These are phyloP conservation scores for Sporisorium graminicola DNA, from an alignment of 1,284 basidiomycete species.

Conservation along the genomic window DNA sequence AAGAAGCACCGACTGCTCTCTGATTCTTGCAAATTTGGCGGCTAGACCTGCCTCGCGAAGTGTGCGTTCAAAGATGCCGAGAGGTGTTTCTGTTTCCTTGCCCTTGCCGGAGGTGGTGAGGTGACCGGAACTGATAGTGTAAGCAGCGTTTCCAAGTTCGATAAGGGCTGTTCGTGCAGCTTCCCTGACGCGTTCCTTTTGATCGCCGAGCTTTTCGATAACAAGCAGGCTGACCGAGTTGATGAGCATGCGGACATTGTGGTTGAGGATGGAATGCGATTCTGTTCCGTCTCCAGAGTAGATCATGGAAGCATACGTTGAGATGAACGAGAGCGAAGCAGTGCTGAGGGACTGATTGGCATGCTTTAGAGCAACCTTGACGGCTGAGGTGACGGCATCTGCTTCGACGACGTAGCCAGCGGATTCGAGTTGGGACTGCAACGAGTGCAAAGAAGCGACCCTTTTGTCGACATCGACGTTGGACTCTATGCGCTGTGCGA, in stretches of 20 bases:
- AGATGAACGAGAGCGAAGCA: constrained; percentile 64
- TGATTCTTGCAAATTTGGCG: constrained; percentile 74
- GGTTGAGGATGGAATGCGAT: constrained; percentile 34
- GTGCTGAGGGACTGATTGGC: constrained; percentile 80
- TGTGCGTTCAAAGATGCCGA: constrained; percentile 81
- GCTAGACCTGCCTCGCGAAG: constrained; percentile 82
- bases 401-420: constrained; percentile 51
- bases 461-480: constrained; percentile 51
- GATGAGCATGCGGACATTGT: constrained; percentile 58
- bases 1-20: constrained; percentile 72
- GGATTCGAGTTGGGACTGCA: constrained; percentile 40
- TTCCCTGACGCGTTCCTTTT: constrained; percentile 78
- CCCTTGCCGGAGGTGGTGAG: constrained; percentile 73
- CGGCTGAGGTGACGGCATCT: constrained; percentile 60
- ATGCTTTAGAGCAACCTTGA: constrained; percentile 82
- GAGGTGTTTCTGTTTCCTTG: constrained; percentile 81
- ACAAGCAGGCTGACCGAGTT: constrained; percentile 80
- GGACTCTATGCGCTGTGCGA: constrained; percentile 43
- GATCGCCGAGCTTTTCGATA: constrained; percentile 85
- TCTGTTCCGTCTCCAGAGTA: constrained; percentile 33
- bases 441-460: constrained; percentile 33
- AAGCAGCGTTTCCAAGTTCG: constrained; percentile 79
- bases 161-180: constrained; percentile 82
- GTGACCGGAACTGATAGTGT: constrained; percentile 72
- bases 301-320: constrained; percentile 56